Evolutionary conservation across 164 flowering plant genomes (phyloP).

Genomic region (Vitis rotundifolia): DNA sequence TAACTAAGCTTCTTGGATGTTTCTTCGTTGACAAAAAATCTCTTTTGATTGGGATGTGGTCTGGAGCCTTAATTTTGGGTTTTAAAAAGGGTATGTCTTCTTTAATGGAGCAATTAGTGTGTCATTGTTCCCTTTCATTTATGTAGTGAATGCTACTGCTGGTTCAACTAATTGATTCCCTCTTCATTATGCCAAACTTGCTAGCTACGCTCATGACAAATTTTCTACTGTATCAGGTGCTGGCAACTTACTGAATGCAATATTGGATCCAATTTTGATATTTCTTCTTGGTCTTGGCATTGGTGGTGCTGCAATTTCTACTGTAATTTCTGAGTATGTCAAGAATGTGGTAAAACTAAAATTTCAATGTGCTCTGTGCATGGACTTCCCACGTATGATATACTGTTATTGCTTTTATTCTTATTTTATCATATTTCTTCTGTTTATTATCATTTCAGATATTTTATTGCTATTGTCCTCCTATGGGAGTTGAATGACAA

Average conservation of each 20-base stretch:
- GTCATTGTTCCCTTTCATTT: too few relatives aligned
- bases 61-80: too few relatives aligned
- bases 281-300: conserved; percentile 67
- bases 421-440: background rate
- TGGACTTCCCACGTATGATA: background rate
- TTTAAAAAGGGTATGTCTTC: too few relatives aligned
- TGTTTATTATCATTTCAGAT: conserved; percentile 43
- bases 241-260: conserved; percentile 80
- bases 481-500: conserved; percentile 74
- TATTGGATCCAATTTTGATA: conserved; percentile 76
- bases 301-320: conserved; percentile 90
- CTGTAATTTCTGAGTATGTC: conserved; percentile 97
- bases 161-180: background rate
- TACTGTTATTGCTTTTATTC: background rate
- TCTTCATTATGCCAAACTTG: background rate
- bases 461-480: conserved; percentile 77
- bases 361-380: background rate
- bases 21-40: too few relatives aligned
- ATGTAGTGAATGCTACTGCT: background rate
- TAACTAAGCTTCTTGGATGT: too few relatives aligned
- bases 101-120: too few relatives aligned
- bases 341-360: conserved; percentile 50
- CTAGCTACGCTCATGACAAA: background rate
- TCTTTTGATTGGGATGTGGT: too few relatives aligned
- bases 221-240: conserved; percentile 50